Percentiles rank a stretch among this genome's conserved stretches.
Evolutionary conservation across 768 basidiomycete species (phyloP).

Genomic region (Naganishia vaughanmartiniae): DNA sequence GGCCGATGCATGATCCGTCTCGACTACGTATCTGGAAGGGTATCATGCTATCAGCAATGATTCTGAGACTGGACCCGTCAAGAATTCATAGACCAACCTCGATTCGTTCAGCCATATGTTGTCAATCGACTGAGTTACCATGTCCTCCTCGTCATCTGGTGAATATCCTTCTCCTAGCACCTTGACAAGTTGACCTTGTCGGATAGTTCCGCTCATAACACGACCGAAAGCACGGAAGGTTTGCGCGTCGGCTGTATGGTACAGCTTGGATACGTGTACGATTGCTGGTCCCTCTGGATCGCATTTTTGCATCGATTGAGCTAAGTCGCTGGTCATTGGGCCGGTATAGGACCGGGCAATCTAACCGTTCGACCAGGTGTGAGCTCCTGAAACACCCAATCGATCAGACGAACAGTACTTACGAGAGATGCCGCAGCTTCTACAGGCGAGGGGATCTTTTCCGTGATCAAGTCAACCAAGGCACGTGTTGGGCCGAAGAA

Average conservation of each 20-base stretch:
- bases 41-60: neutral
- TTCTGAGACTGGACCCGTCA: neutral
- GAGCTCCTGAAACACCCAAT: neutral
- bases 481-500: slow-evolving; percentile 92
- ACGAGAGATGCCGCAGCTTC: slow-evolving; percentile 43
- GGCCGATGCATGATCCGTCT: slow-evolving; percentile 79
- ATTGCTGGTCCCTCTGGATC: slow-evolving; percentile 82
- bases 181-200: slow-evolving; percentile 79
- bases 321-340: slow-evolving; percentile 76
- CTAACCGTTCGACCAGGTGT: slow-evolving; percentile 51
- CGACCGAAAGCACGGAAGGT: slow-evolving; percentile 95
- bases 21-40: slow-evolving; percentile 76
- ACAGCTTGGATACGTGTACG: slow-evolving; percentile 89
- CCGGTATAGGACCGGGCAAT: slow-evolving; percentile 84
- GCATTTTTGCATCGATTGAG: slow-evolving; percentile 74
- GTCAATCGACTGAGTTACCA: slow-evolving; percentile 79
- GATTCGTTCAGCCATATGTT: slow-evolving; percentile 88
- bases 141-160: slow-evolving; percentile 98
- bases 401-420: neutral
- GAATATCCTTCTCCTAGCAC: slow-evolving; percentile 98
- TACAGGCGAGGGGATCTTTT: slow-evolving; percentile 73
- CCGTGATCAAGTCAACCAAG: slow-evolving; percentile 84
- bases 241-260: slow-evolving; percentile 93
- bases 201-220: slow-evolving; percentile 83
- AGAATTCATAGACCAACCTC: slow-evolving; percentile 59